These are phyloP conservation scores for Salix viminalis DNA, from an alignment of 345 rosid species.

Conservation along the genomic window DNA sequence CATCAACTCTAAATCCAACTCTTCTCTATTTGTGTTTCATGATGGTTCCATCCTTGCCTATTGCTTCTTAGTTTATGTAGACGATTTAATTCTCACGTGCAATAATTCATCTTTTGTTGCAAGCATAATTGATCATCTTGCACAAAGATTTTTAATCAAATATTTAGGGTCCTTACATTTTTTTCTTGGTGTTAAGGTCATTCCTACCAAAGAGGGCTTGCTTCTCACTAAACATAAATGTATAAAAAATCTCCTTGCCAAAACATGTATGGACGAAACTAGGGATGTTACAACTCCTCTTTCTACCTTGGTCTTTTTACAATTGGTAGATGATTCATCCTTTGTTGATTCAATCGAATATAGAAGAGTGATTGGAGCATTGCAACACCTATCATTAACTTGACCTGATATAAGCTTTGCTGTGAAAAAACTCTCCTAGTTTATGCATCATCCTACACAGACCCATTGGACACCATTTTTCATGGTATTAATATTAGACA, in stretches of 20 bases:
- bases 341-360: too few relatives aligned
- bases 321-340: background rate
- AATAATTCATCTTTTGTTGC: too few relatives aligned
- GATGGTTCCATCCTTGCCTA: background rate
- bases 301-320: too few relatives aligned
- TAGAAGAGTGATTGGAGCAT: background rate
- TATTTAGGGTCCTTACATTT: background rate
- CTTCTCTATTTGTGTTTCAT: background rate
- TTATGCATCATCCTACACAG: background rate
- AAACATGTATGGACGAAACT: background rate
- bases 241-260: rapidly evolving
- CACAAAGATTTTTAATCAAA: too few relatives aligned
- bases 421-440: background rate
- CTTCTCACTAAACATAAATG: too few relatives aligned
- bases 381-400: background rate
- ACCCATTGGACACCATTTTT: background rate
- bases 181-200: background rate
- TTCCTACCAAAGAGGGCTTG: background rate
- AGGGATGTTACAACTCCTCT: background rate
- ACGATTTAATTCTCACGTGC: background rate
- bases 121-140: background rate
- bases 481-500: background rate
- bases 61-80: background rate
- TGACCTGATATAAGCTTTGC: background rate
- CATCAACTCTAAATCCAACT: background rate